phyloP scores from a whole-genome alignment of 108 stramenopile genomes.

The Nitzschia inconspicua region DNA sequence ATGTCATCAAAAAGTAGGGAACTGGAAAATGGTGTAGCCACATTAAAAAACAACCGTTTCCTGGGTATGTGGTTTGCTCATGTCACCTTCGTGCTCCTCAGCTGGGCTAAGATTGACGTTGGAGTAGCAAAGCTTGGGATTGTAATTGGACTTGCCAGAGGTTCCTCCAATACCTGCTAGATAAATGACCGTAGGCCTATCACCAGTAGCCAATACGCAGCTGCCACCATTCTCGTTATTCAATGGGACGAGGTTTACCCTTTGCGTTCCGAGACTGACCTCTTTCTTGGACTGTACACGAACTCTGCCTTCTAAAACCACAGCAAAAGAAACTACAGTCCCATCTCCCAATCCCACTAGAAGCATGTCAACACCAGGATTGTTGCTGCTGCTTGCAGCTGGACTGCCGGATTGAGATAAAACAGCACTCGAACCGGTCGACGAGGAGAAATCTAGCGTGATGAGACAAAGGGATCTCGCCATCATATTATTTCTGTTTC shows the following conservation, averaged over 20 bases:
- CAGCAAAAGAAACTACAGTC: conserved; percentile 77
- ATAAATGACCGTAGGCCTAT: conserved; percentile 96
- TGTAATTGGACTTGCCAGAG: conserved; percentile 31
- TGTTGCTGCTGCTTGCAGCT: conserved; percentile 9
- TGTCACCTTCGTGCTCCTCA: conserved; percentile 56
- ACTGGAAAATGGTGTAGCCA: conserved; percentile 73
- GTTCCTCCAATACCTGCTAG: conserved; percentile 66
- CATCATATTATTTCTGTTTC: conserved; percentile 76
- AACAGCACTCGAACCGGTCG: neutral
- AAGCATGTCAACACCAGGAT: conserved; percentile 73
- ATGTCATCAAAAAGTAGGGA: conserved; percentile 59
- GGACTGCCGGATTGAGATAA: neutral
- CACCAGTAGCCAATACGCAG: conserved; percentile 94
- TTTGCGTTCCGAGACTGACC: conserved; percentile 91
- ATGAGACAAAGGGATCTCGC: conserved; percentile 77
- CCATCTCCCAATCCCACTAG: conserved; percentile 97
- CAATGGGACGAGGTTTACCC: conserved; percentile 84
- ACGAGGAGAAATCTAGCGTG: conserved; percentile 59
- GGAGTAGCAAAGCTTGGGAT: conserved; percentile 89
- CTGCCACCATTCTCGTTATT: conserved; percentile 53
- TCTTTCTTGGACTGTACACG: conserved; percentile 79
- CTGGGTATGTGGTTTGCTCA: conserved; percentile 39
- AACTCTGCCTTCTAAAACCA: conserved; percentile 38
- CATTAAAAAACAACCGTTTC: conserved; percentile 70
- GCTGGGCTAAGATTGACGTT: conserved; percentile 83